Evolutionary conservation across 1,284 basidiomycete genomes (phyloP).

Genomic region (Sanguinoderma infundibulare): DNA sequence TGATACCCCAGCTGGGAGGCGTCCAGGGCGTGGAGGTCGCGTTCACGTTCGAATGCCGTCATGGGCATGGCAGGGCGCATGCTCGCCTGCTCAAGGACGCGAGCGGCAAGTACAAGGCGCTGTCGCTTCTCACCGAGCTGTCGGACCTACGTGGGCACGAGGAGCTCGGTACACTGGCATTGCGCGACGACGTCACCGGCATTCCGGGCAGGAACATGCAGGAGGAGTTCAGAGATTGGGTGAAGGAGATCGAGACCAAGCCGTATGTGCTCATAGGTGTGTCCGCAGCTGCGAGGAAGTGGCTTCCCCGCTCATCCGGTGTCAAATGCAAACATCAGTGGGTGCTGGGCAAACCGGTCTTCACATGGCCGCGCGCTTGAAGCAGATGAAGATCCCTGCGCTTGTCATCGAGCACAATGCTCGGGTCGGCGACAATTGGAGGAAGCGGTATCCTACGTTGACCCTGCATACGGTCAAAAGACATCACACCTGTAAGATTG

Average conservation of each 20-base stretch:
- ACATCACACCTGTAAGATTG: slow-evolving; percentile 41
- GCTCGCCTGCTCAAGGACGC: slow-evolving; percentile 36
- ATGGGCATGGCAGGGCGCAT: slow-evolving; percentile 42
- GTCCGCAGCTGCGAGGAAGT: neutral
- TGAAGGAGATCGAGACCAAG: slow-evolving; percentile 22
- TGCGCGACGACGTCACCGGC: slow-evolving; percentile 19
- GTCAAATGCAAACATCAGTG: slow-evolving; percentile 34
- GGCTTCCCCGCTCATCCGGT: neutral
- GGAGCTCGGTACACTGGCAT: slow-evolving; percentile 23
- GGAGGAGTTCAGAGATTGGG: slow-evolving; percentile 19
- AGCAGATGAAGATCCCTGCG: slow-evolving; percentile 51
- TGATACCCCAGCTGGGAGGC: slow-evolving; percentile 15
- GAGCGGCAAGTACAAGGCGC: slow-evolving; percentile 22
- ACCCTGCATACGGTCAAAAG: slow-evolving; percentile 47
- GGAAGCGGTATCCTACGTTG: slow-evolving; percentile 53
- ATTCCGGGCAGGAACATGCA: slow-evolving; percentile 14
- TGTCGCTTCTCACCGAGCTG: slow-evolving; percentile 34
- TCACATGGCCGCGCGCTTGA: slow-evolving; percentile 53
- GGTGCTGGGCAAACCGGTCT: slow-evolving; percentile 62
- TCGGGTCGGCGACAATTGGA: slow-evolving; percentile 58
- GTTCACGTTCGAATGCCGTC: slow-evolving; percentile 47
- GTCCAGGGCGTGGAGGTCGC: slow-evolving; percentile 29
- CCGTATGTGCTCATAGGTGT: slow-evolving; percentile 8
- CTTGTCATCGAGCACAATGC: slow-evolving; percentile 51
- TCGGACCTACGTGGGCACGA: slow-evolving; percentile 38